Evolutionary conservation across 352 stramenopile species (phyloP).

Genomic region (Phytopythium helicoides): DNA sequence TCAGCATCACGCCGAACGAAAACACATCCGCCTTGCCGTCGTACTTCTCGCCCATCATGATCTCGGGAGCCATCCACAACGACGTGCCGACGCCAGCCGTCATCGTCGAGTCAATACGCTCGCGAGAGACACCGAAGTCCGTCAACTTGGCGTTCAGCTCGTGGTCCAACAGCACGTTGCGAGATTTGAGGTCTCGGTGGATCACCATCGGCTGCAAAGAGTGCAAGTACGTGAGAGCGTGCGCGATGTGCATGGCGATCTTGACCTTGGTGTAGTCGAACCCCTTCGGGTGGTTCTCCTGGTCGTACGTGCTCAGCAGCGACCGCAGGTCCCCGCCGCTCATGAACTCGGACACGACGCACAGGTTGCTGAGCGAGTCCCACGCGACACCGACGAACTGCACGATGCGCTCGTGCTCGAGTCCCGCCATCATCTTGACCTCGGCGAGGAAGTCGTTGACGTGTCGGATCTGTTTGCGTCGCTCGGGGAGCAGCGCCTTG

Average conservation of each 20-base stretch:
- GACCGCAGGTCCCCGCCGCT: slow-evolving; percentile 47
- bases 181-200: slow-evolving; percentile 51
- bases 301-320: slow-evolving; percentile 30
- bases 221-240: slow-evolving; percentile 48
- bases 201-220: slow-evolving; percentile 33
- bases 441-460: slow-evolving; percentile 52
- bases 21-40: slow-evolving; percentile 49
- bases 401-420: slow-evolving; percentile 46
- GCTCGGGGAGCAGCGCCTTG: slow-evolving; percentile 51
- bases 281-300: slow-evolving; percentile 16
- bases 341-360: slow-evolving; percentile 61
- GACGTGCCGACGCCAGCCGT: slow-evolving; percentile 42
- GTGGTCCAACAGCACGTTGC: slow-evolving; percentile 40
- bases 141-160: slow-evolving; percentile 38
- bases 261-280: slow-evolving; percentile 40
- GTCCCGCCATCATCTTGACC: slow-evolving; percentile 42
- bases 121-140: slow-evolving; percentile 44
- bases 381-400: slow-evolving; percentile 57
- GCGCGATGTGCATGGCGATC: slow-evolving; percentile 33
- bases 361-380: slow-evolving; percentile 53
- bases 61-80: slow-evolving; percentile 17
- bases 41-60: slow-evolving; percentile 44
- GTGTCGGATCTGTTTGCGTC: slow-evolving; percentile 27
- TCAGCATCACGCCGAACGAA: slow-evolving; percentile 44
- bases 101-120: slow-evolving; percentile 33